A percentile compares a stretch with the other conserved stretches of the same genome.
Conservation (phyloP, 345 rosid genomes). For the Syzygium grande region DNA sequence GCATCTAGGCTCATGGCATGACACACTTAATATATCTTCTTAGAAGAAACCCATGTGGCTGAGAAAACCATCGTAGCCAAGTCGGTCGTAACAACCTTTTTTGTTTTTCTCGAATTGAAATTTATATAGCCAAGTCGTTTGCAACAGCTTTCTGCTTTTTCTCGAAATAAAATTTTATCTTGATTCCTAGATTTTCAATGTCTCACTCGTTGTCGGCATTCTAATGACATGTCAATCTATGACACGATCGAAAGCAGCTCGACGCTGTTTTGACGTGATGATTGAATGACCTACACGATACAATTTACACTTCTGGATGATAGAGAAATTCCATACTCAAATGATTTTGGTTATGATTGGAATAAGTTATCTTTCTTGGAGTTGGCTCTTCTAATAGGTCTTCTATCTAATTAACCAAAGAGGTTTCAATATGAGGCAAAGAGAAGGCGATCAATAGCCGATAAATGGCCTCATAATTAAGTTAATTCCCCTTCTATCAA, state of each 20-base stretch:
- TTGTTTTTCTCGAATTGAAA: neutral
- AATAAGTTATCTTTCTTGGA: neutral
- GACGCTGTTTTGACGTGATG: neutral
- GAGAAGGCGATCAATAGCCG: neutral
- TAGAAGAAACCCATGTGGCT: neutral
- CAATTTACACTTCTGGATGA: neutral
- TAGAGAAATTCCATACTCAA: neutral
- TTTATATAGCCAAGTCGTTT: neutral
- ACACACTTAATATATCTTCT: neutral
- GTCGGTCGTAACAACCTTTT: neutral
- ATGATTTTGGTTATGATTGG: neutral
- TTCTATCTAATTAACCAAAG: neutral
- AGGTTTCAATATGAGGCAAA: neutral
- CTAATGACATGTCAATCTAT: neutral
- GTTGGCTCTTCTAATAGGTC: neutral
- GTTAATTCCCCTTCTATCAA: neutral
- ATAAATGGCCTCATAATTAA: neutral
- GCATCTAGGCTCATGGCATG: neutral
- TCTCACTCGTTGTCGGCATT: neutral
- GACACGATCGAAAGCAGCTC: neutral
- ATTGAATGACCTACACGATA: neutral
- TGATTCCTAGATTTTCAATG: neutral
- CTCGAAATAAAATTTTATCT: neutral
- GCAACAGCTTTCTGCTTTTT: neutral
- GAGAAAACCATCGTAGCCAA: neutral